These are phyloP conservation scores for Neopestalotiopsis rosae DNA, from an alignment of 2,329 filamentous ascomycete species.

Conservation along the genomic window DNA sequence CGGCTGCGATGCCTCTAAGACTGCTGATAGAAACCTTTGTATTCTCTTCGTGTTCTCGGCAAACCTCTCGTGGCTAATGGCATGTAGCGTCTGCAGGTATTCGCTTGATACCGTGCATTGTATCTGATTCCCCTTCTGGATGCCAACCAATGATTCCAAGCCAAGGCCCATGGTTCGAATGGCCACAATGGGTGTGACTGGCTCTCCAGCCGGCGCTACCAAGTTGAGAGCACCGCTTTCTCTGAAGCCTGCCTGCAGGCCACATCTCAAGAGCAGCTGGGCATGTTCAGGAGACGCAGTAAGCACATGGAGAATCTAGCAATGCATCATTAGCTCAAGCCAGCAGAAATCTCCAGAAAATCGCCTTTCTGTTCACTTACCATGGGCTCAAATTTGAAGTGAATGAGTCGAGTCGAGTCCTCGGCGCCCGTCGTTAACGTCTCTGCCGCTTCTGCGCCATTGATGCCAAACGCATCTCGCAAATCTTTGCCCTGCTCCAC, in stretches of 20 bases:
- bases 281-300: conserved; percentile 77
- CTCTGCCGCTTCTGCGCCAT: conserved; percentile 24
- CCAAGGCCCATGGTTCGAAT: conserved; percentile 83
- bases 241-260: conserved; percentile 82
- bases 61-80: conserved; percentile 78
- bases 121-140: conserved; percentile 46
- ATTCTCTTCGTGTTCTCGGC: conserved; percentile 71
- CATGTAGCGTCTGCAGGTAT: conserved; percentile 71
- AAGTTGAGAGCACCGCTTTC: conserved; percentile 85
- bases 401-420: conserved; percentile 59
- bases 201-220: conserved; percentile 39
- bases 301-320: conserved; percentile 86
- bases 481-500: conserved; percentile 29
- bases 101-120: conserved; percentile 63
- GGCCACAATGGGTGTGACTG: conserved; percentile 74
- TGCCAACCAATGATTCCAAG: conserved; percentile 81
- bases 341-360: neutral
- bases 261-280: conserved; percentile 76
- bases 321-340: neutral
- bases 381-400: conserved; percentile 96
- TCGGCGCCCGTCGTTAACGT: conserved; percentile 22
- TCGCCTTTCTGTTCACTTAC: conserved; percentile 53
- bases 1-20: conserved; percentile 43
- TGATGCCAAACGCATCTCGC: conserved; percentile 36
- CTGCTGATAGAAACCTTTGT: conserved; percentile 62